Evolutionary conservation across 73 alveolate genomes (phyloP).

Genomic region (Blepharisma stoltei): DNA sequence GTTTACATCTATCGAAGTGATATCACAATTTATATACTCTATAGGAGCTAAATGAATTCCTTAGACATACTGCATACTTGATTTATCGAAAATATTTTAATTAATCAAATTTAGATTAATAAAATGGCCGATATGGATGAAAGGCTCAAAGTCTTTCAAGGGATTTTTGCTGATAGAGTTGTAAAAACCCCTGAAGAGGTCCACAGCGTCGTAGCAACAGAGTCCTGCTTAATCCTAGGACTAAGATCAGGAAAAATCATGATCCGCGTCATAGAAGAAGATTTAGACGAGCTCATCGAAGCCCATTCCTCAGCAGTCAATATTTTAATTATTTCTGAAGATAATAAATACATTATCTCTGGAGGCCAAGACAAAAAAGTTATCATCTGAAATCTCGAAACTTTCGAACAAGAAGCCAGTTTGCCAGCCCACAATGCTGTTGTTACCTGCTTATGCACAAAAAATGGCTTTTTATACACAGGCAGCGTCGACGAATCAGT

Average conservation of each 20-base stretch:
- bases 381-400: not conserved
- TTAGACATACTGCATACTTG: no score
- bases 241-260: not conserved
- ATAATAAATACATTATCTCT: not conserved
- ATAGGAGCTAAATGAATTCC: no score
- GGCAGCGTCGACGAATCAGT: not conserved
- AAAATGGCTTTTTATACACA: not conserved
- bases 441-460: not conserved
- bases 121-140: no score
- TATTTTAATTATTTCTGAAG: not conserved
- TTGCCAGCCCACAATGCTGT: constrained; percentile 21
- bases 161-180: constrained; percentile 7
- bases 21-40: no score
- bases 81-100: no score
- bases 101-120: no score
- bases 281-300: not conserved
- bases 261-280: not conserved
- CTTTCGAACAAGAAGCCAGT: not conserved
- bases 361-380: constrained; percentile 17
- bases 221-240: not conserved
- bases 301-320: not conserved
- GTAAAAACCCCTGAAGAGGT: constrained; percentile 9
- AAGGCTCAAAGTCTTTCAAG: not conserved
- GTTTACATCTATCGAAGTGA: no score
- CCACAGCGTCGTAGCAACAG: constrained; percentile 5